Base-by-base conservation (phyloP, 176 grass and related monocot species). In the Alopecurus myosuroides region DNA sequence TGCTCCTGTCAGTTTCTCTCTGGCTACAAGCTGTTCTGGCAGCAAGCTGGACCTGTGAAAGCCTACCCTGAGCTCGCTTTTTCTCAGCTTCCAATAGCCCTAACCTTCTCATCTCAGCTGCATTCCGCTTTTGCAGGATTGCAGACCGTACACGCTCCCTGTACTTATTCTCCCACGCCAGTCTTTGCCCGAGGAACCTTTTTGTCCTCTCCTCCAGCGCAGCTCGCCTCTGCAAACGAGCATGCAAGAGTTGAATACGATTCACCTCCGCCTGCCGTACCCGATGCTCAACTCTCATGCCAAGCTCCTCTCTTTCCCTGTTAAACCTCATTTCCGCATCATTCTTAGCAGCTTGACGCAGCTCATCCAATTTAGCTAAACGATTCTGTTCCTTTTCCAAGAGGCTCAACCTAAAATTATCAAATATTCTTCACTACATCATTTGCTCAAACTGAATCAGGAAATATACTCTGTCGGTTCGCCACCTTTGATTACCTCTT, bases 111-210 rank as follows among this genome's bases (percentile, higher is more conserved):
- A 89, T 91, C 86, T 97, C 95, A 78, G 90, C 92, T 79, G 95
- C 88, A 74, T 72, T 84, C 33, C 92, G 62, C 83, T 97, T 97
- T 82, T 97, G 95, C 36, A 85, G 70, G 34, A 97, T 93, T 31
- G 90, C 92, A 67, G 92, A 94, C 20, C 71, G 85, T 42, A 97
- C 95, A 86, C 85, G 58, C 78, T 97, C 95, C 82, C 85, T 95
- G 80, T 98, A 95, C 61, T 87, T 98, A 51, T 85, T 91, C 73
- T 98, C 91, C 46, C 68, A 78, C 51, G 85, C 49, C 82, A 81
- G 15, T 48, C 87, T 84, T 64, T 95, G 91, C 25, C 85, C 48
- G n/a, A 95, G 81, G 42, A 76, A 98, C 60, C 25, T 89, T 26
- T 81, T 85, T 74, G 89, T 98, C 84, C 93, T 93, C 77, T 95